Evolutionary conservation across 768 basidiomycete genomes (phyloP).

Genomic region (Russula compacta): DNA sequence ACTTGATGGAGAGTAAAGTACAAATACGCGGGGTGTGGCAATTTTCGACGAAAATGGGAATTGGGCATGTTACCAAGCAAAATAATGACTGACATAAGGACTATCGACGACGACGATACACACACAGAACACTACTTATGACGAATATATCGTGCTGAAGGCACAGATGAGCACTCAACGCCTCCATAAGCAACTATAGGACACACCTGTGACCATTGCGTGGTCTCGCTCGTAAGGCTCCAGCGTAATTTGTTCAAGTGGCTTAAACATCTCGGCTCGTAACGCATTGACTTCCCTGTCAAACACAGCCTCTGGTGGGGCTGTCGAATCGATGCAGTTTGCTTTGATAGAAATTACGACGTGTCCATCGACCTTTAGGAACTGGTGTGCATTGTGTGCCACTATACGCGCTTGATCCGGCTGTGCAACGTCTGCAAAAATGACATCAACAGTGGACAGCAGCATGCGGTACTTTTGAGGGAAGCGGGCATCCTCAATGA

Average conservation of each 20-base stretch:
- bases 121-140: slow-evolving; percentile 27
- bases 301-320: slow-evolving; percentile 82
- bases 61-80: not conserved
- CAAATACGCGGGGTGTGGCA: no score
- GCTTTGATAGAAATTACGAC: slow-evolving; percentile 98
- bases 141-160: slow-evolving; percentile 39
- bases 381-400: slow-evolving; percentile 83
- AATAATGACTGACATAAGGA: no score
- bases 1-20: no score
- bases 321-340: slow-evolving; percentile 97
- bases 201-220: slow-evolving; percentile 78
- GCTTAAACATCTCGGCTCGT: slow-evolving; percentile 75
- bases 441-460: slow-evolving; percentile 88
- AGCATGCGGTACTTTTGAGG: slow-evolving; percentile 98
- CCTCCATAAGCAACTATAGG: not conserved
- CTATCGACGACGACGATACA: slow-evolving; percentile 12
- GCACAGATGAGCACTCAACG: not conserved
- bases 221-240: slow-evolving; percentile 91
- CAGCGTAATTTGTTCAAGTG: slow-evolving; percentile 89
- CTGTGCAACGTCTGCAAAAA: slow-evolving; percentile 97
- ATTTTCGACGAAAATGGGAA: slow-evolving; percentile 2
- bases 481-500: slow-evolving; percentile 93
- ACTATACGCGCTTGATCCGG: slow-evolving; percentile 99
- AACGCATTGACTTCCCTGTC: slow-evolving; percentile 78
- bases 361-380: slow-evolving; percentile 92